Conservation (phyloP, 176 grass and related monocot genomes). For the Musa troglodytarum region DNA sequence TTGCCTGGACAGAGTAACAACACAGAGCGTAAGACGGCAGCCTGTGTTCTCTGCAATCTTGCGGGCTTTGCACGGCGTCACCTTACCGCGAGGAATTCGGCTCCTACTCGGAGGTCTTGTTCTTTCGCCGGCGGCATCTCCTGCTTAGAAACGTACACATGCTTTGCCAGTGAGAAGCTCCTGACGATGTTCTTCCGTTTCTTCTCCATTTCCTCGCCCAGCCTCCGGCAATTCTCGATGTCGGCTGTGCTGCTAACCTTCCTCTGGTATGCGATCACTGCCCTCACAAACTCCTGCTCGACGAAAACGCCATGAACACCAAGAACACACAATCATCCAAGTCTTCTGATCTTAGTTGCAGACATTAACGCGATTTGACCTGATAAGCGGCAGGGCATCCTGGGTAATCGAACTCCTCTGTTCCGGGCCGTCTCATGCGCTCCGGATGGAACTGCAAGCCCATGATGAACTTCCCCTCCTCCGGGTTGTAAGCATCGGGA, state of each 20-base stretch:
- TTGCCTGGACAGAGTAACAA: slow-evolving; percentile 1
- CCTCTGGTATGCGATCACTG: slow-evolving; percentile 21
- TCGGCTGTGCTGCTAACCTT: slow-evolving; percentile 2
- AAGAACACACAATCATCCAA: neutral
- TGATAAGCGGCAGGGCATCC: slow-evolving; percentile 21
- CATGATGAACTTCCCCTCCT: slow-evolving; percentile 24
- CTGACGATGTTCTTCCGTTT: slow-evolving; percentile 13
- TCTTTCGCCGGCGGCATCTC: slow-evolving; percentile 6
- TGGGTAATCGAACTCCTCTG: slow-evolving; percentile 20
- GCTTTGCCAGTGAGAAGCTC: slow-evolving; percentile 11
- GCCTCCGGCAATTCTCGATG: neutral
- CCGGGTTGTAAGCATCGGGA: neutral
- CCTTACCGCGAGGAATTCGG: slow-evolving; percentile 13
- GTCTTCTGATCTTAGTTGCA: neutral
- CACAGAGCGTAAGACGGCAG: neutral
- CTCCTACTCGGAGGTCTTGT: neutral
- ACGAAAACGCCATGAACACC: neutral
- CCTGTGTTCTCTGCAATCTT: neutral
- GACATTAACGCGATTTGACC: neutral
- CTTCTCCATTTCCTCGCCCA: slow-evolving; percentile 13
- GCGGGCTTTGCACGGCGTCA: neutral
- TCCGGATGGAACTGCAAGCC: slow-evolving; percentile 28
- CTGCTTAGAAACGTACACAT: neutral
- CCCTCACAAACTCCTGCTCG: slow-evolving; percentile 19
- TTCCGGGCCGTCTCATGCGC: slow-evolving; percentile 8